Evolutionary conservation across 805 yeast genomes (phyloP).

Genomic region (Saccharomycopsis guyanensis): DNA sequence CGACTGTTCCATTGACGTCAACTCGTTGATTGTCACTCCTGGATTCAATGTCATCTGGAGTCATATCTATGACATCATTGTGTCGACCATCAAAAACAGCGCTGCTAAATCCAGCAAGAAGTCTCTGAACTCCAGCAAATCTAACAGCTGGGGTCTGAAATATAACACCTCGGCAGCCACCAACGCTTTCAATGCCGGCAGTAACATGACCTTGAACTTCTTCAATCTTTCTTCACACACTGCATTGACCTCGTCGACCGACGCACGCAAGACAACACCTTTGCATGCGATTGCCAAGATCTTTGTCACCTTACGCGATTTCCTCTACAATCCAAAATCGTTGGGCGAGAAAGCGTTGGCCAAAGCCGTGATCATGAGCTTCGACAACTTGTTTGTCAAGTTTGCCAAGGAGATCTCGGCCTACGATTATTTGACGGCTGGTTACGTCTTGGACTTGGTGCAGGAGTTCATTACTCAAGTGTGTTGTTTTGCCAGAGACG

Average conservation of each 20-base stretch:
- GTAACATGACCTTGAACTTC: slow-evolving; percentile 18
- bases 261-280: slow-evolving; percentile 12
- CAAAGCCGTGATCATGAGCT: slow-evolving; percentile 21
- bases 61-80: slow-evolving; percentile 39
- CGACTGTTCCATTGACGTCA: slow-evolving; percentile 5
- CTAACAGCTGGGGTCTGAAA: slow-evolving; percentile 13
- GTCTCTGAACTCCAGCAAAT: background rate
- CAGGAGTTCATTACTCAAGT: slow-evolving; percentile 28
- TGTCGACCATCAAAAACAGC: slow-evolving; percentile 17
- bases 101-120: slow-evolving; percentile 2
- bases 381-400: slow-evolving; percentile 31
- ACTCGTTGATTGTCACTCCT: slow-evolving; percentile 29
- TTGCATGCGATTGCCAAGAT: slow-evolving; percentile 27
- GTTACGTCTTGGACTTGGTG: slow-evolving; percentile 34
- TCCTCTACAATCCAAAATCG: slow-evolving; percentile 27
- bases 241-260: slow-evolving; percentile 1
- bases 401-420: slow-evolving; percentile 33
- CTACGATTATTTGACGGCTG: slow-evolving; percentile 33
- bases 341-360: slow-evolving; percentile 25
- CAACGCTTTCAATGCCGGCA: slow-evolving; percentile 4
- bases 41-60: slow-evolving; percentile 39
- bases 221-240: slow-evolving; percentile 11
- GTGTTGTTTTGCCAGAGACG: slow-evolving; percentile 28
- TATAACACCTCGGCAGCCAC: slow-evolving; percentile 14
- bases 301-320: slow-evolving; percentile 32